These are phyloP conservation scores for Aspergillus sp. DNA, from an alignment of 2,329 filamentous ascomycete species.

Conservation along the genomic window DNA sequence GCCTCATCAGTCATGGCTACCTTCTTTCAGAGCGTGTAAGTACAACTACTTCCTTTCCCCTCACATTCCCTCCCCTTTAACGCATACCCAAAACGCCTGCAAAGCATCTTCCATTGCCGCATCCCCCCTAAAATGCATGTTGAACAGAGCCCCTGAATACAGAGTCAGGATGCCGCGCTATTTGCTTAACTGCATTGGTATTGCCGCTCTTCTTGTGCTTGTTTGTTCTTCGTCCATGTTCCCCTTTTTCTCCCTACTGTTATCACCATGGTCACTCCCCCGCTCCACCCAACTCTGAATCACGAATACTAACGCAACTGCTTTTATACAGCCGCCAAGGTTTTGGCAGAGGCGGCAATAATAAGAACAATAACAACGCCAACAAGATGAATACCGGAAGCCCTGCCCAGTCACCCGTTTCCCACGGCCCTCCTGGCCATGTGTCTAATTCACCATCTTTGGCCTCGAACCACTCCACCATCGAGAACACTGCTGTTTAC, in stretches of 20 bases:
- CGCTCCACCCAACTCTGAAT: slow-evolving; percentile 13
- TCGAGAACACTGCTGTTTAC: slow-evolving; percentile 38
- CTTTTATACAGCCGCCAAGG: slow-evolving; percentile 45
- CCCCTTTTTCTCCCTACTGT: slow-evolving; percentile 8
- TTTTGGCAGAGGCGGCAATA: slow-evolving; percentile 46
- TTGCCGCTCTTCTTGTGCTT: not conserved
- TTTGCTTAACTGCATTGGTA: not conserved
- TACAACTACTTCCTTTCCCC: slow-evolving; percentile 23
- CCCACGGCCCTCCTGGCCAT: slow-evolving; percentile 24
- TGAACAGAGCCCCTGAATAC: slow-evolving; percentile 8
- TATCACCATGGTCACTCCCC: not conserved
- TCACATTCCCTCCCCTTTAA: slow-evolving; percentile 15
- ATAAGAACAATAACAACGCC: slow-evolving; percentile 35
- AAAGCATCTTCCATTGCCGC: slow-evolving; percentile 10
- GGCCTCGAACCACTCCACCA: slow-evolving; percentile 32
- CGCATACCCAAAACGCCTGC: slow-evolving; percentile 9
- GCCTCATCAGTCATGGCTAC: slow-evolving; percentile 42
- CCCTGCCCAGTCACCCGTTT: slow-evolving; percentile 29
- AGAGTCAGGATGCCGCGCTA: not conserved
- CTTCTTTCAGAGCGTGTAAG: slow-evolving; percentile 53
- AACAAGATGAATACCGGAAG: slow-evolving; percentile 41
- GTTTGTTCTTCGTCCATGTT: not conserved
- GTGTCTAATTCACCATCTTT: slow-evolving; percentile 43
- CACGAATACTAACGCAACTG: slow-evolving; percentile 21
- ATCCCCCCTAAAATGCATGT: slow-evolving; percentile 7